Evolutionary conservation across 139 green algal species (phyloP), one percentile per base, ranked within the genome.

Genomic region (Chara braunii): DNA sequence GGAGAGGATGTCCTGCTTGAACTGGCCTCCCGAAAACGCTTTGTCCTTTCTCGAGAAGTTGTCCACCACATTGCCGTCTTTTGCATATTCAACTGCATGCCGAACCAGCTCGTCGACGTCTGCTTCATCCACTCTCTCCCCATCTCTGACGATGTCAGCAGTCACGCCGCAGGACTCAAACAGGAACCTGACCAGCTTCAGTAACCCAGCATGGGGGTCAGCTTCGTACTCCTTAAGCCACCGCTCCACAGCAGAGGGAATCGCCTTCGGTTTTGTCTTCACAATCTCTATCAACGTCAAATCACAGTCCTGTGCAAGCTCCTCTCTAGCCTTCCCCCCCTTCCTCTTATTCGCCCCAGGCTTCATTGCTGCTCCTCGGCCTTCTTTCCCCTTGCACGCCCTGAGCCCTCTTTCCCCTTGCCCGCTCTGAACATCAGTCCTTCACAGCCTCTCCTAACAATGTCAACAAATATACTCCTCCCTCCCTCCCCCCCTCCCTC

Each of bases 61-160:
- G 11, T 30, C 56, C 34, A 30, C 64, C 8, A 73, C 61, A 28
- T 72, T 24, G 12, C 64, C 57, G 37, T 73, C 32, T 62, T 26
- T 34, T 6, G 59, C 59, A 22, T 44, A 31, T 28, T 59, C 59
- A 12, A 71, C 62, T 2, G 66, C 18, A 11, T 70, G 48, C 57
- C 51, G 51, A 3, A 71, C 26, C 2, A 70, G 33, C 3, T 71
- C 62, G 51, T 71, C 62, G 18, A 71, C 62, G 2, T 60, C 62
- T 1, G 18, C 26, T 3, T 70, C 62, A 18, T 71, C 62, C 14
- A 57, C n/a, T 18, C 51, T 64, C 1, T 69, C 62, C 3, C 30
- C 26, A 9, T 70, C 62, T 32, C 64, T 51, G 18, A 51, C 54
- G 9, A 71, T 29, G 9, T 71, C 24, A n/a, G 33, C 18, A 18